Conservation (phyloP, 2,329 filamentous ascomycete genomes). For the Ophiocordyceps polyrhachis-furcata region DNA sequence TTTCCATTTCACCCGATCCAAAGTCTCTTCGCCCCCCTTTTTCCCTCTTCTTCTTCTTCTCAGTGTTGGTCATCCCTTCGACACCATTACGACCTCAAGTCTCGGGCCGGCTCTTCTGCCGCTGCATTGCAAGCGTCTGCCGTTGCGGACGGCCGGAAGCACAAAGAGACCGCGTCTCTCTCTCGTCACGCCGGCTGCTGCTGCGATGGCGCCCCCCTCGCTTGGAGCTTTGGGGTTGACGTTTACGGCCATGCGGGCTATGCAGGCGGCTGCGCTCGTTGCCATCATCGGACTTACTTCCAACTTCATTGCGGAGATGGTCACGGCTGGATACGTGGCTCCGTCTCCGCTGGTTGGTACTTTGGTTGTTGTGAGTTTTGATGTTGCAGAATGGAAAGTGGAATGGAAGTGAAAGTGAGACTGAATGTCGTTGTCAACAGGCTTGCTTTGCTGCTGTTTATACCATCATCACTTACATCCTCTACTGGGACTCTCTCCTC, state of each 20-base stretch:
- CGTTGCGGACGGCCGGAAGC: conserved; percentile 20
- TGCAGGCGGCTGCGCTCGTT: conserved; percentile 55
- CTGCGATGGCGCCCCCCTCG: conserved; percentile 29
- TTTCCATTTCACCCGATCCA: neutral
- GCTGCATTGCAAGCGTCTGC: conserved; percentile 22
- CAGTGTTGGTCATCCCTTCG: neutral
- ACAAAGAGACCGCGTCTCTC: conserved; percentile 22
- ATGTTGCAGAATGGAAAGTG: too few relatives aligned
- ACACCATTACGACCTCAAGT: conserved; percentile 15
- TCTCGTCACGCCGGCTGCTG: conserved; percentile 16
- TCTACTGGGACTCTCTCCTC: conserved; percentile 59
- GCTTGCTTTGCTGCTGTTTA: conserved; percentile 65
- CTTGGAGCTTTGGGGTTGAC: conserved; percentile 59
- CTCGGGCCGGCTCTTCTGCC: conserved; percentile 14
- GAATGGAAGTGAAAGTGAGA: too few relatives aligned
- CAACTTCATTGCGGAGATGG: conserved; percentile 67
- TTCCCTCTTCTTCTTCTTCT: conserved; percentile 5
- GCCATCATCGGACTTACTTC: conserved; percentile 62
- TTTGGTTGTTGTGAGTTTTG: conserved; percentile 51
- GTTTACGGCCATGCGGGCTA: conserved; percentile 53
- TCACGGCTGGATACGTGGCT: conserved; percentile 42
- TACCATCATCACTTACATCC: conserved; percentile 60
- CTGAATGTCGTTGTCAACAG: too few relatives aligned
- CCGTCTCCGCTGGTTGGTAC: conserved; percentile 61
- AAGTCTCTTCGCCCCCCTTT: conserved; percentile 1